Percentiles rank a stretch among this genome's conserved stretches.
These are phyloP conservation scores for Ganoderma leucocontextum DNA, from an alignment of 1,284 basidiomycete species.

Conservation along the genomic window DNA sequence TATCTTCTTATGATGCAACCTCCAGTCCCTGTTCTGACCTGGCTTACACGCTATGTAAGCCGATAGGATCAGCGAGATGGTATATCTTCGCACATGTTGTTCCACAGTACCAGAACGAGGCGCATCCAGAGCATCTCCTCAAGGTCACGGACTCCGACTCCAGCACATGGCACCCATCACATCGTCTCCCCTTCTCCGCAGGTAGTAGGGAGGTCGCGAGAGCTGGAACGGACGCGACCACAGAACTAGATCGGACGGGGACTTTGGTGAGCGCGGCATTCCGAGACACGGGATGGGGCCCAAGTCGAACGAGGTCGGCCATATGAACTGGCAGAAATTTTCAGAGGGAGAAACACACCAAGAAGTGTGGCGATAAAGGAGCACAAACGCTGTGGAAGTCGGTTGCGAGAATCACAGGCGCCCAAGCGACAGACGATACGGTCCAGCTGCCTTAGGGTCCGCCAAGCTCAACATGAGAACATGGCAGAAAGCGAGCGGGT, in stretches of 20 bases:
- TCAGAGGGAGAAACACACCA: background rate
- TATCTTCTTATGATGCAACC: constrained; percentile 64
- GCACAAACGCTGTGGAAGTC: no score
- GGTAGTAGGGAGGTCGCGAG: constrained; percentile 60
- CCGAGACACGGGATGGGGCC: constrained; percentile 56
- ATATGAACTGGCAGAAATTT: background rate
- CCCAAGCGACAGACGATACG: background rate
- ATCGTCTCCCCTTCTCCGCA: constrained; percentile 65
- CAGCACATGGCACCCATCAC: constrained; percentile 64
- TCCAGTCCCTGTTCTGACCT: constrained; percentile 78
- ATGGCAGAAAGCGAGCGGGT: no score
- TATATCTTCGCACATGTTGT: constrained; percentile 55
- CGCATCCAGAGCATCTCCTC: constrained; percentile 66
- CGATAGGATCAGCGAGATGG: background rate
- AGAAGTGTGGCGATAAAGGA: no score
- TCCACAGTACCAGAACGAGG: constrained; percentile 76
- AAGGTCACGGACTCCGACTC: constrained; percentile 43
- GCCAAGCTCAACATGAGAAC: background rate
- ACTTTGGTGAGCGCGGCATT: constrained; percentile 55
- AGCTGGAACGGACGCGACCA: constrained; percentile 53
- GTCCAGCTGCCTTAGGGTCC: no score
- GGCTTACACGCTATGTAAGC: constrained; percentile 15
- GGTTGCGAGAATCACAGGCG: background rate
- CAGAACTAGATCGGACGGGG: constrained; percentile 51
- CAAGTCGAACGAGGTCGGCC: constrained; percentile 41